Evolutionary conservation across 805 yeast genomes (phyloP).

Genomic region (Zygotorulaspora florentina): DNA sequence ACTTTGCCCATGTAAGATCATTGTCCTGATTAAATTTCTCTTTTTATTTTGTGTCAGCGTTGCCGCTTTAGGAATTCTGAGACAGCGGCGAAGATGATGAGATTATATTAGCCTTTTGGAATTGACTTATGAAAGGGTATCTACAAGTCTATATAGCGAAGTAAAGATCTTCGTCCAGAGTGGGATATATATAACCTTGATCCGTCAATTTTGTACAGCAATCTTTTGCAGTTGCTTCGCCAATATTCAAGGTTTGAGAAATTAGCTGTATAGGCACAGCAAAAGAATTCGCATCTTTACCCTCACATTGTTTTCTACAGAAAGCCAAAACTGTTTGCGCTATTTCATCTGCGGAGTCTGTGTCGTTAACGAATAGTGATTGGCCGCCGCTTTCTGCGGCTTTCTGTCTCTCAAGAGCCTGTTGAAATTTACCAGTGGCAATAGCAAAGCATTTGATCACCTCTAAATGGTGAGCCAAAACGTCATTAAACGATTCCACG

Average conservation of each 20-base stretch:
- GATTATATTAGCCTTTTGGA: background rate
- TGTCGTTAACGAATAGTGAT: constrained; percentile 44
- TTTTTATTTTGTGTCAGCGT: constrained; percentile 6
- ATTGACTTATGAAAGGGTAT: background rate
- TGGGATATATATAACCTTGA: constrained; percentile 64
- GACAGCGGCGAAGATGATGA: background rate
- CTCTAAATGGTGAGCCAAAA: constrained; percentile 61
- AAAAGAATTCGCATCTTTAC: constrained; percentile 51
- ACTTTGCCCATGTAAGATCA: too few relatives aligned
- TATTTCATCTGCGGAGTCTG: constrained; percentile 33
- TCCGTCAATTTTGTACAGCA: constrained; percentile 56
- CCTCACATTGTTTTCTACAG: constrained; percentile 44
- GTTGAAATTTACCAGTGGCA: constrained; percentile 46
- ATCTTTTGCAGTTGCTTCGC: constrained; percentile 46
- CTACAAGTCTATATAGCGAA: constrained; percentile 27
- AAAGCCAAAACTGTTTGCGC: constrained; percentile 45
- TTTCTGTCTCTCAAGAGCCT: constrained; percentile 15
- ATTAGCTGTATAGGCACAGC: constrained; percentile 70
- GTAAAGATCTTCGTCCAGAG: constrained; percentile 61
- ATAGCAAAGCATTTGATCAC: constrained; percentile 56
- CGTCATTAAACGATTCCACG: constrained; percentile 61
- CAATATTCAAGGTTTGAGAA: constrained; percentile 50
- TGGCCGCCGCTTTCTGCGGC: constrained; percentile 26
- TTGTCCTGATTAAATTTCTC: background rate
- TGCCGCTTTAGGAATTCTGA: constrained; percentile 1